These are phyloP conservation scores for Stagonosporopsis chrysanthemi DNA, from an alignment of 2,329 filamentous ascomycete genomes.

Conservation along the genomic window DNA sequence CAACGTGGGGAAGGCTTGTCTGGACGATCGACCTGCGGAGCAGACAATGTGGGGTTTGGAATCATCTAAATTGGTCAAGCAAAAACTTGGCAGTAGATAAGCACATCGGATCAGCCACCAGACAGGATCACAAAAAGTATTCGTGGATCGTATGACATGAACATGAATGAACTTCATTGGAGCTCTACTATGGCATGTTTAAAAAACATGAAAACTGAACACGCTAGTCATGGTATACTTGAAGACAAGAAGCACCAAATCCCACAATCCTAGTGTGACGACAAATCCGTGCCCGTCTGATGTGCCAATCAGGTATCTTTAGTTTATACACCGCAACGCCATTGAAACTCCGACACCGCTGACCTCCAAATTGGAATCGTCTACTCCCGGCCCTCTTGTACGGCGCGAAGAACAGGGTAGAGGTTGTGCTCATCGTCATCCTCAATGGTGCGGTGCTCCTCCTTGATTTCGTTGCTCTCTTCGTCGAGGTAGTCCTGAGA, in stretches of 20 bases:
- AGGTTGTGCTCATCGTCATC: constrained; percentile 52
- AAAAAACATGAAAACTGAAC: constrained; percentile 10
- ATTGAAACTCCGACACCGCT: constrained; percentile 26
- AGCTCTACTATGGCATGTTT: constrained; percentile 19
- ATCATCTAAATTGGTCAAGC: constrained; percentile 38
- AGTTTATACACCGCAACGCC: constrained; percentile 26
- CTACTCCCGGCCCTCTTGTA: constrained; percentile 50
- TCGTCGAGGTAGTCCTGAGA: constrained; percentile 57
- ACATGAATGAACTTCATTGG: constrained; percentile 20
- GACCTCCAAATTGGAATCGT: neutral
- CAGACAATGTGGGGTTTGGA: constrained; percentile 30
- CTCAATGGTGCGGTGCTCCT: constrained; percentile 41
- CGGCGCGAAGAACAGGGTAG: constrained; percentile 52
- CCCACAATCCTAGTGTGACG: constrained; percentile 17
- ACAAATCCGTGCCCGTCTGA: constrained; percentile 16
- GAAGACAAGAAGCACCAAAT: constrained; percentile 7
- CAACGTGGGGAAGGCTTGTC: constrained; percentile 37
- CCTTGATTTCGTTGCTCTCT: constrained; percentile 41
- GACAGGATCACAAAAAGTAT: neutral
- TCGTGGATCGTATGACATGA: neutral
- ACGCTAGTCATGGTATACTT: constrained; percentile 15
- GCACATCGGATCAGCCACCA: neutral
- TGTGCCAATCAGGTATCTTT: constrained; percentile 18
- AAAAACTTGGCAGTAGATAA: constrained; percentile 35
- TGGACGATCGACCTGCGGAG: constrained; percentile 15